Conservation (phyloP, 805 yeast genomes). For the Metschnikowia aberdeeniae region DNA sequence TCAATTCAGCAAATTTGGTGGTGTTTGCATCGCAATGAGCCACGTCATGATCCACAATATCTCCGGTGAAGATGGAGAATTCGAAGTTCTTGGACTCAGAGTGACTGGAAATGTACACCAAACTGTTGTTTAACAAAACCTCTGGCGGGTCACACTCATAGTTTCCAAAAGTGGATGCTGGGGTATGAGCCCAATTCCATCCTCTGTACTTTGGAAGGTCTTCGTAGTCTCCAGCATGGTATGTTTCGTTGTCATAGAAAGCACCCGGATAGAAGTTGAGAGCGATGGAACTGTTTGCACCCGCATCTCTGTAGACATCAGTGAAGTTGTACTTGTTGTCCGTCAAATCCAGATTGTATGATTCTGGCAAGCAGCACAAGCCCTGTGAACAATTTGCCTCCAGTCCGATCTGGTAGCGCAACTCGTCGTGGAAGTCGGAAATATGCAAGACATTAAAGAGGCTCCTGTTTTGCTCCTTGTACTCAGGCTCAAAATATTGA, state of each 20-base stretch:
- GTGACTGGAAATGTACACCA: slow-evolving; percentile 40
- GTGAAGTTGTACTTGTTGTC: slow-evolving; percentile 28
- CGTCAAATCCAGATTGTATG: slow-evolving; percentile 31
- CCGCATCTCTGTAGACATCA: slow-evolving; percentile 18
- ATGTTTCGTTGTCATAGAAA: slow-evolving; percentile 23
- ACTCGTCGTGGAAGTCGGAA: slow-evolving; percentile 62
- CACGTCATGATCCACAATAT: slow-evolving; percentile 66
- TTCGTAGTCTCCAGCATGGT: slow-evolving; percentile 31
- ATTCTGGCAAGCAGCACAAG: slow-evolving; percentile 61
- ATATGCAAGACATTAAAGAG: slow-evolving; percentile 61
- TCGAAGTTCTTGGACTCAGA: slow-evolving; percentile 41
- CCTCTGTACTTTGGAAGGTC: slow-evolving; percentile 26
- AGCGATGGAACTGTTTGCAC: slow-evolving; percentile 13
- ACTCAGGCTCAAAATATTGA: slow-evolving; percentile 27
- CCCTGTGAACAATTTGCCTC: slow-evolving; percentile 54
- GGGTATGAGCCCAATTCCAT: slow-evolving; percentile 35
- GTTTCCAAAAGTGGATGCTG: slow-evolving; percentile 60
- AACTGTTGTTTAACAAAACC: slow-evolving; percentile 53
- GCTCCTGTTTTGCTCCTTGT: slow-evolving; percentile 23
- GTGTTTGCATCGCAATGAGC: slow-evolving; percentile 49
- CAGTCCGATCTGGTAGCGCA: slow-evolving; percentile 49
- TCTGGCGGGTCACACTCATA: slow-evolving; percentile 68
- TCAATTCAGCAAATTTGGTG: slow-evolving; percentile 70
- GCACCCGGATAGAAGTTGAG: slow-evolving; percentile 31
- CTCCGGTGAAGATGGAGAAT: slow-evolving; percentile 70